Base-by-base conservation (phyloP, 1,284 basidiomycete species). In the Cryptococcus sp. region DNA sequence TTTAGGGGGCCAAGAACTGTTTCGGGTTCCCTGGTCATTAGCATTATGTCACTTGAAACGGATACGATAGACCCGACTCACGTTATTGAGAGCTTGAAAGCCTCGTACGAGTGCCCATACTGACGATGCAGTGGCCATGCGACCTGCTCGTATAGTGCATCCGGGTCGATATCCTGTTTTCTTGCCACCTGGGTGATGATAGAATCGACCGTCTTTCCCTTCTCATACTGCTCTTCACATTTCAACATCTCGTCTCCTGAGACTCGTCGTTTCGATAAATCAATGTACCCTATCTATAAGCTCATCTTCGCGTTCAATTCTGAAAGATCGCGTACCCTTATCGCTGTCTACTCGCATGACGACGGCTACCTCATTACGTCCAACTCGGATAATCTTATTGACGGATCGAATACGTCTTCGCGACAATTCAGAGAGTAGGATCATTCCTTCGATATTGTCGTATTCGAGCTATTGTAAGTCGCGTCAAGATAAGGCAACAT, bases 401-500 rank as follows among this genome's bases (percentile, higher is more conserved):
- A 99, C 97, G 18, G 90, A 94, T 67, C 94, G 80, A 69, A 99
- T 99, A 76, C 96, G 94, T 72, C 96, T 82, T 67, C 96, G 80
- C 18, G 92, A 97, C 7, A 99, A 85, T 76, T 98, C 96, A 9
- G 94, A 97, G 21, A 98, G 85, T 25, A 98, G 78, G 64, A 99
- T 98, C 94, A 99, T 99, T 64, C 96, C 94, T 75, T 99, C 96
- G 54, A 94, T 96, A 72, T 93, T 93, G 76, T 98, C 94, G 72
- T 98, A 98, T 77, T 98, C 93, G 67, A 98, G 85, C 91, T 96
- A 45, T 2, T 19, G 25, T 28, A n/a, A 7, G 18, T 25, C 18
- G 10, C 24, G 14, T 10, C 7, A 10, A 37, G 45, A 24, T 25
- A 14, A 46, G 40, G 14, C n/a, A 22, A 21, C 88, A 66, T 62